A percentile compares a stretch with the other conserved stretches of the same genome.
Evolutionary conservation across 1,284 basidiomycete genomes (phyloP).

Genomic region (Cryptococcus sp.): DNA sequence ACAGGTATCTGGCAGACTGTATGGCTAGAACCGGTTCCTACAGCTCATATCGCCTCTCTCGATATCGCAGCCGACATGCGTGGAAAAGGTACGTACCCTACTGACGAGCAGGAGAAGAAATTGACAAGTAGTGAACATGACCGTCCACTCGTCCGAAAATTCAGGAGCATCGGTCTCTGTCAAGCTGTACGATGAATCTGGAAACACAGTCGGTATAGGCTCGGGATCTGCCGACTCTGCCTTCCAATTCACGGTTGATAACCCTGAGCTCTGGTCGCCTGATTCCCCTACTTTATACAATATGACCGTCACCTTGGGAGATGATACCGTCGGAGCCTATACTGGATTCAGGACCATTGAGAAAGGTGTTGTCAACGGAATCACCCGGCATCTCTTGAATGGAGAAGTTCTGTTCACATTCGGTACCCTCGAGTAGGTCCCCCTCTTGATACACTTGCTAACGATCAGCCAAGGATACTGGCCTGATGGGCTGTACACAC

Average conservation of each 20-base stretch:
- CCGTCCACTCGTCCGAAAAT: slow-evolving; percentile 6
- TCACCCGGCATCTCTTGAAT: slow-evolving; percentile 13
- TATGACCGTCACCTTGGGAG: slow-evolving; percentile 13
- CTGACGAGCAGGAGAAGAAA: not conserved
- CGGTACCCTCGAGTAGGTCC: slow-evolving; percentile 20
- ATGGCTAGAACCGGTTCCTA: slow-evolving; percentile 20
- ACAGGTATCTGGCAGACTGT: slow-evolving; percentile 22
- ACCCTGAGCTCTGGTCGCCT: slow-evolving; percentile 15
- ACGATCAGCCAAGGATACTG: slow-evolving; percentile 19
- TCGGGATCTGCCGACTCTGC: slow-evolving; percentile 5
- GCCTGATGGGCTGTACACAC: slow-evolving; percentile 22
- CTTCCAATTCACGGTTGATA: slow-evolving; percentile 10
- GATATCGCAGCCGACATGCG: slow-evolving; percentile 15
- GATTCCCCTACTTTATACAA: slow-evolving; percentile 13
- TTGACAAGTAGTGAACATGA: slow-evolving; percentile 2
- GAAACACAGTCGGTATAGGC: slow-evolving; percentile 1
- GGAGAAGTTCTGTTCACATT: slow-evolving; percentile 17
- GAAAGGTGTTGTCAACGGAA: slow-evolving; percentile 6
- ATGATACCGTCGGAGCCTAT: slow-evolving; percentile 11
- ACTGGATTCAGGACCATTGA: slow-evolving; percentile 14
- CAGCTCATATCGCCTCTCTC: slow-evolving; percentile 7
- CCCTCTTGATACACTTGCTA: not conserved
- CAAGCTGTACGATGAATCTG: slow-evolving; percentile 1
- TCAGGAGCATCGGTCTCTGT: slow-evolving; percentile 8
- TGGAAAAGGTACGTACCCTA: slow-evolving; percentile 9